Percentiles rank a stretch among this genome's conserved stretches.
Conservation (phyloP, 345 rosid genomes). For the Alliaria petiolata region DNA sequence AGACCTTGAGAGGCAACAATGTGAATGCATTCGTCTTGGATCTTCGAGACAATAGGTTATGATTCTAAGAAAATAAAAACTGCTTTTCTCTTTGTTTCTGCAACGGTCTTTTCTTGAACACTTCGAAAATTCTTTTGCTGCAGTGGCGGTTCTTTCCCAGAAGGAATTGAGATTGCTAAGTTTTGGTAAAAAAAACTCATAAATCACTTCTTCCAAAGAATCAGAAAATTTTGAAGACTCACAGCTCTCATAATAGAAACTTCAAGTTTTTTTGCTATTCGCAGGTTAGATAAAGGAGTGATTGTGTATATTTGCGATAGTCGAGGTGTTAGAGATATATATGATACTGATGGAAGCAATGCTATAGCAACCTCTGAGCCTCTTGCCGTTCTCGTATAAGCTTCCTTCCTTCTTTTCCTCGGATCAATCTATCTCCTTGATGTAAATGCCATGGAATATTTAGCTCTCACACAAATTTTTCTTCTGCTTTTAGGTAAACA, state of each 20-base stretch:
- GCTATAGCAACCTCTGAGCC: slow-evolving; percentile 79
- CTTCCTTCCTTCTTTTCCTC: not conserved
- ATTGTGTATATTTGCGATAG: slow-evolving; percentile 89
- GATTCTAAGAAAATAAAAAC: slow-evolving; percentile 16
- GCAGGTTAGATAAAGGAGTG: slow-evolving; percentile 96
- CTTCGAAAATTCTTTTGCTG: slow-evolving; percentile 36
- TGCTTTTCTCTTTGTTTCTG: slow-evolving; percentile 15
- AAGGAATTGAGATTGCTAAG: slow-evolving; percentile 94
- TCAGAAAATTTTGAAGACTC: not conserved
- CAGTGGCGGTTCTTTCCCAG: slow-evolving; percentile 97
- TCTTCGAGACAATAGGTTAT: slow-evolving; percentile 97
- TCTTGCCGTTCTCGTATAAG: slow-evolving; percentile 71
- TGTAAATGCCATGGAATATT: not conserved
- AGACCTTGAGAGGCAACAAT: slow-evolving; percentile 54
- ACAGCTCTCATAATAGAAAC: not conserved
- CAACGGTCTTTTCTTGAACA: slow-evolving; percentile 33
- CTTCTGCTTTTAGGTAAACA: slow-evolving; percentile 62
- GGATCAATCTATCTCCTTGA: not conserved
- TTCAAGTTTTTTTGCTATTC: not conserved
- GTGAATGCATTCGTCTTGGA: slow-evolving; percentile 83
- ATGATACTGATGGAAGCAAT: slow-evolving; percentile 84
- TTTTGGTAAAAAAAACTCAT: slow-evolving; percentile 49
- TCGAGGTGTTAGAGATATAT: slow-evolving; percentile 81
- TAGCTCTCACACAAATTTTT: not conserved
- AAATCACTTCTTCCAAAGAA: not conserved